Conservation (phyloP, 1,284 basidiomycete genomes). For the Cerrena zonata region DNA sequence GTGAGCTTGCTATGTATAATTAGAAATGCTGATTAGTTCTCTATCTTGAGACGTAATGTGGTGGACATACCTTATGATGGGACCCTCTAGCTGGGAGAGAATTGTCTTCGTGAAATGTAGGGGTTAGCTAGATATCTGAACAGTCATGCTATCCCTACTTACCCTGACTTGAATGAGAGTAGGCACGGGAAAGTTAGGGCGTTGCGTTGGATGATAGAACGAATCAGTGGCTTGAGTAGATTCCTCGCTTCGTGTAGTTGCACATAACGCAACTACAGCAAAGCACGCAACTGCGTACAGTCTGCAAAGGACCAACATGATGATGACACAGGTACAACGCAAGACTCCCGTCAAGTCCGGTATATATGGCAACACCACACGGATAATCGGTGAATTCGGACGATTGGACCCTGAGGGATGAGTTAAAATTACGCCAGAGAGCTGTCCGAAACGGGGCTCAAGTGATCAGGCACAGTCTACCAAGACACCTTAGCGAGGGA, state of each 20-base stretch:
- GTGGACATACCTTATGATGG: slow-evolving; percentile 14
- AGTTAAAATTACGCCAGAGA: too few relatives aligned
- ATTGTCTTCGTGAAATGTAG: too few relatives aligned
- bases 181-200: slow-evolving; percentile 13
- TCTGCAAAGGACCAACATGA: slow-evolving; percentile 5
- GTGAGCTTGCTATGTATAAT: slow-evolving; percentile 16
- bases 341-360: background rate
- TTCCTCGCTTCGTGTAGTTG: background rate
- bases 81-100: slow-evolving; percentile 15
- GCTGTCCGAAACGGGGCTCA: too few relatives aligned
- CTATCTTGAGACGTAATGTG: too few relatives aligned
- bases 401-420: too few relatives aligned
- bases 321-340: background rate
- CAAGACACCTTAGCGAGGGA: too few relatives aligned
- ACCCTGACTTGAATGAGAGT: slow-evolving; percentile 15
- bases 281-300: background rate
- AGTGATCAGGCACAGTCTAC: too few relatives aligned
- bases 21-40: too few relatives aligned
- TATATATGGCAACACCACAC: background rate
- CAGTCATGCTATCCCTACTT: too few relatives aligned
- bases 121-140: too few relatives aligned
- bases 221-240: background rate
- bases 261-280: background rate
- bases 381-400: background rate
- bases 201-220: background rate